Evolutionary conservation across 2,329 filamentous ascomycete genomes (phyloP).

Genomic region (Tolypocladium inflatum): DNA sequence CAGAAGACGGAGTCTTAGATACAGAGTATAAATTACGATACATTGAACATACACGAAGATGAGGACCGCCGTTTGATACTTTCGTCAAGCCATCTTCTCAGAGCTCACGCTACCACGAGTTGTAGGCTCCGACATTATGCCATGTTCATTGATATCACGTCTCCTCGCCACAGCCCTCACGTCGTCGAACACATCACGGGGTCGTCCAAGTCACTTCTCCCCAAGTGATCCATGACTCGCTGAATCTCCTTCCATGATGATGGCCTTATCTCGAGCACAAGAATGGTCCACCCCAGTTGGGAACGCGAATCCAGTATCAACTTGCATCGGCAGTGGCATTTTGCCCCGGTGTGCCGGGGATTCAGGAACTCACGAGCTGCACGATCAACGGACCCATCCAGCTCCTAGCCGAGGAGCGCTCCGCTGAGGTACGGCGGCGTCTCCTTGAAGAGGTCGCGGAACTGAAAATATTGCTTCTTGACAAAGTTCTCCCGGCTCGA

Average conservation of each 20-base stretch:
- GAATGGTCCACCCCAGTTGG: constrained; percentile 13
- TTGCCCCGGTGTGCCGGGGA: constrained; percentile 7
- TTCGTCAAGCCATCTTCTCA: background rate
- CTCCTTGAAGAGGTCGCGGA: constrained; percentile 52
- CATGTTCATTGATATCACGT: background rate
- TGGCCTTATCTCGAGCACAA: constrained; percentile 15
- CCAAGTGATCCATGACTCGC: constrained; percentile 12
- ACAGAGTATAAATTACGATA: background rate
- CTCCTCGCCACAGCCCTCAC: background rate
- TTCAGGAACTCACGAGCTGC: constrained; percentile 14
- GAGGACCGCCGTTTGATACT: background rate
- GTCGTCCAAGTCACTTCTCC: constrained; percentile 17
- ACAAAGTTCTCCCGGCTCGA: constrained; percentile 43
- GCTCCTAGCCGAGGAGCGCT: constrained; percentile 16
- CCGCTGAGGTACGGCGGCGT: constrained; percentile 39
- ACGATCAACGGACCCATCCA: constrained; percentile 14
- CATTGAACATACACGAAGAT: background rate
- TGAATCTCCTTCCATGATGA: constrained; percentile 20
- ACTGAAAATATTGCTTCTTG: constrained; percentile 52
- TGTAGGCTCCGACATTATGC: background rate
- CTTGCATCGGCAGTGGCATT: constrained; percentile 23
- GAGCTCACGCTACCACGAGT: background rate
- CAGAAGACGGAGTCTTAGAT: background rate
- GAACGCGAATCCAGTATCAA: constrained; percentile 11
- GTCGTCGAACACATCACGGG: background rate